Percentiles rank a stretch among this genome's conserved stretches.
Conservation (phyloP, 139 green algal species). For the Mychonastes homosphaera region DNA sequence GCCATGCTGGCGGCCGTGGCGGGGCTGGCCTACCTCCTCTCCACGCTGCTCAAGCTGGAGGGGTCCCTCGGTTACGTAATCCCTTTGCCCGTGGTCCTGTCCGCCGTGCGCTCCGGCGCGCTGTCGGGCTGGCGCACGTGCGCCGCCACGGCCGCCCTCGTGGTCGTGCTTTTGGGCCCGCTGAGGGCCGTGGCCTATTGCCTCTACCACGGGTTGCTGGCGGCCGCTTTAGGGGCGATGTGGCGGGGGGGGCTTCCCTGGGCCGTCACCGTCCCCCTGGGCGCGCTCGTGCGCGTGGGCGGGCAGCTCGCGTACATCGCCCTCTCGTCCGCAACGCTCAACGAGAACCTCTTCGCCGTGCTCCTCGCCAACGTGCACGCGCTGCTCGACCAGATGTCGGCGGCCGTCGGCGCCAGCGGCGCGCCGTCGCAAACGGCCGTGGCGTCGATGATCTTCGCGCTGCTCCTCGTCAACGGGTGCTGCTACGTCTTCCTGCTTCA, state of each 20-base stretch:
- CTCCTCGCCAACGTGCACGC: slow-evolving; percentile 57
- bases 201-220: slow-evolving; percentile 57
- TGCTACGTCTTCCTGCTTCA: slow-evolving; percentile 62
- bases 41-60: slow-evolving; percentile 63
- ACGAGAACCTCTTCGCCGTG: slow-evolving; percentile 66
- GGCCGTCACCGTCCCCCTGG: slow-evolving; percentile 20
- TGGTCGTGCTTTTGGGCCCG: slow-evolving; percentile 74
- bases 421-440: slow-evolving; percentile 40
- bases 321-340: slow-evolving; percentile 50
- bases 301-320: slow-evolving; percentile 52
- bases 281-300: slow-evolving; percentile 33
- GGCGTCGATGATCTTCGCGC: slow-evolving; percentile 32
- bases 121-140: slow-evolving; percentile 46
- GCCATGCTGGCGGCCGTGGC: slow-evolving; percentile 80
- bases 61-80: slow-evolving; percentile 71
- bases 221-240: slow-evolving; percentile 43
- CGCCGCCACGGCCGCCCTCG: slow-evolving; percentile 54
- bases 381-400: slow-evolving; percentile 58
- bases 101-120: slow-evolving; percentile 44
- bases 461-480: slow-evolving; percentile 55
- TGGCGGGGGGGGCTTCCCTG: slow-evolving; percentile 30
- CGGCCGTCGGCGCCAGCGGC: slow-evolving; percentile 35
- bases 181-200: slow-evolving; percentile 58
- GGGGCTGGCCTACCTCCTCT: slow-evolving; percentile 62
- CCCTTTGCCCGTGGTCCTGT: slow-evolving; percentile 67